Percentiles rank a stretch among this genome's conserved stretches.
phyloP scores from a whole-genome alignment of 768 basidiomycete genomes.

The Rhizopogon rudus region DNA sequence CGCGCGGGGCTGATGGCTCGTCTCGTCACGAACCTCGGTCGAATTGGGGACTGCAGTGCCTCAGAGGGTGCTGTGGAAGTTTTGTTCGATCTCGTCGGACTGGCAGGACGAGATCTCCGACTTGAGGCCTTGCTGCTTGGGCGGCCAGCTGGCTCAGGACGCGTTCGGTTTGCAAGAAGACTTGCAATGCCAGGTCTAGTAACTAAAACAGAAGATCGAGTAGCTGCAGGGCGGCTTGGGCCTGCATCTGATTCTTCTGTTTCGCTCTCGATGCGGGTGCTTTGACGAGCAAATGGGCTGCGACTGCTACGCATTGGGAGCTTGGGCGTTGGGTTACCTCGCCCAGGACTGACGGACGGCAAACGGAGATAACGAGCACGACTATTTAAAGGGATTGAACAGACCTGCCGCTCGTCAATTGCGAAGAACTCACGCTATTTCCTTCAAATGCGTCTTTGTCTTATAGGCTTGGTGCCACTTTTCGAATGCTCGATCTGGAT shows the following conservation, averaged over 20 bases:
- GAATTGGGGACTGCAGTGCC: constrained; percentile 21
- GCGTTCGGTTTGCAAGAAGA: constrained; percentile 31
- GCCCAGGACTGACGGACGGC: constrained; percentile 48
- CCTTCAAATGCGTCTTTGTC: constrained; percentile 70
- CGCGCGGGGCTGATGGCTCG: constrained; percentile 36
- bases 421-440: constrained; percentile 65
- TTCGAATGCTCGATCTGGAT: constrained; percentile 46
- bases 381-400: constrained; percentile 30
- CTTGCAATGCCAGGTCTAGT: constrained; percentile 31
- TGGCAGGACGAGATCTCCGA: constrained; percentile 23
- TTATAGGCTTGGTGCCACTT: constrained; percentile 68
- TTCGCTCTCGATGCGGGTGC: constrained; percentile 20
- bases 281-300: constrained; percentile 26
- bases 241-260: constrained; percentile 28
- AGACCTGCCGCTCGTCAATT: constrained; percentile 7
- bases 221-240: constrained; percentile 15
- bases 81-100: constrained; percentile 24
- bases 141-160: constrained; percentile 20
- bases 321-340: constrained; percentile 21
- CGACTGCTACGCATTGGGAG: constrained; percentile 22
- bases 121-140: constrained; percentile 21
- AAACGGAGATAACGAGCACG: constrained; percentile 80
- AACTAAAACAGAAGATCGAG: constrained; percentile 21
- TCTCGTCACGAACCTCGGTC: constrained; percentile 31
- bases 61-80: constrained; percentile 17